Evolutionary conservation across 306 rosid species (phyloP).

Genomic region (Lupinus albus): DNA sequence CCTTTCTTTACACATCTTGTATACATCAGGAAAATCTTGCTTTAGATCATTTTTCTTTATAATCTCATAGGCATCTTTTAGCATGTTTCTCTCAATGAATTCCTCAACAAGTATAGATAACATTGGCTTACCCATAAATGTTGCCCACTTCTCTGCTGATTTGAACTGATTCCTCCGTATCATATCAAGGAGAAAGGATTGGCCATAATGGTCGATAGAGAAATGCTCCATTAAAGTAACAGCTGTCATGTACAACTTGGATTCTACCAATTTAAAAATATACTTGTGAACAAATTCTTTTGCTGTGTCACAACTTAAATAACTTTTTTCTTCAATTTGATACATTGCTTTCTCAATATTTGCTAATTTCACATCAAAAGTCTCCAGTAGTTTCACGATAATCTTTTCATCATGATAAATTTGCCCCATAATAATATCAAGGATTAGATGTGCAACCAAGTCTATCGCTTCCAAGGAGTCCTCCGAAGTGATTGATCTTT

Average conservation of each 20-base stretch:
- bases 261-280: conserved; percentile 59
- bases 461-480: conserved; percentile 59
- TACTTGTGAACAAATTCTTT: conserved; percentile 61
- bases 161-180: conserved; percentile 65
- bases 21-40: conserved; percentile 78
- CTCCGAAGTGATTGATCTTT: conserved; percentile 46
- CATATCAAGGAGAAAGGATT: conserved; percentile 75
- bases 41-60: conserved; percentile 75
- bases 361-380: conserved; percentile 63
- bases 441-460: conserved; percentile 68
- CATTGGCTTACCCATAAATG: conserved; percentile 83
- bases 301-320: conserved; percentile 54
- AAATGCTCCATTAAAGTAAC: conserved; percentile 83
- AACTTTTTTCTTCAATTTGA: conserved; percentile 47
- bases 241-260: conserved; percentile 67
- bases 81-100: conserved; percentile 64
- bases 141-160: conserved; percentile 97
- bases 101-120: conserved; percentile 68
- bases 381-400: conserved; percentile 69
- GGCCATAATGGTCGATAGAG: conserved; percentile 61
- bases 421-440: conserved; percentile 71
- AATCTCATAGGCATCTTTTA: conserved; percentile 70
- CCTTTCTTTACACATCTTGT: conserved; percentile 85
- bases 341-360: conserved; percentile 67
- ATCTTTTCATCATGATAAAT: conserved; percentile 72